Evolutionary conservation across 2,329 filamentous ascomycete species (phyloP).

Genomic region (Biscogniauxia mediterranea): DNA sequence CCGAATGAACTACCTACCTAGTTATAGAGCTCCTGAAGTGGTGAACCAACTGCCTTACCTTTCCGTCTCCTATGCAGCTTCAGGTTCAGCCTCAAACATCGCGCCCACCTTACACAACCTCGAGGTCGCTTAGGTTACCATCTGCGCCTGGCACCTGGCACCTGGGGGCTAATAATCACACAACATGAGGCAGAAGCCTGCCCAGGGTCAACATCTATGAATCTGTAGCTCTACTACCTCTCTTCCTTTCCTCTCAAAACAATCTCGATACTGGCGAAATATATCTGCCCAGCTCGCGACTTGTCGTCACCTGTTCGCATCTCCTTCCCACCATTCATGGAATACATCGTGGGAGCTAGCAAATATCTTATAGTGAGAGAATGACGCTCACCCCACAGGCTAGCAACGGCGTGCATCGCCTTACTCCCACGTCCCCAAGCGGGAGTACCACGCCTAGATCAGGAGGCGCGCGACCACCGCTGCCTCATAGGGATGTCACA

Average conservation of each 20-base stretch:
- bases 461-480: slow-evolving; percentile 29
- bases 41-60: no score
- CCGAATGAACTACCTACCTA: background rate
- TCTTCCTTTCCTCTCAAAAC: background rate
- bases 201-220: background rate
- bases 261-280: background rate
- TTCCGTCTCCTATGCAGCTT: background rate
- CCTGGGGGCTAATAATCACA: background rate
- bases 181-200: background rate
- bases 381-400: slow-evolving; percentile 31
- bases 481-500: slow-evolving; percentile 69
- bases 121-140: no score
- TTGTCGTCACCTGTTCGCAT: slow-evolving; percentile 12
- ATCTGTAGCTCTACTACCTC: background rate
- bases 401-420: slow-evolving; percentile 28
- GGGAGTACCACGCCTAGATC: slow-evolving; percentile 29
- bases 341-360: background rate
- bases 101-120: background rate
- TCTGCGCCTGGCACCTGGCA: background rate
- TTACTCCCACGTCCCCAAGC: slow-evolving; percentile 27
- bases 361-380: slow-evolving; percentile 14
- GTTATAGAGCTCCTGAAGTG: no score
- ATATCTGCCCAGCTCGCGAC: background rate
- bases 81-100: background rate
- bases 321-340: background rate